A percentile compares a stretch with the other conserved stretches of the same genome.
phyloP scores from a whole-genome alignment of 768 basidiomycete genomes.

The Pholiota conissans region DNA sequence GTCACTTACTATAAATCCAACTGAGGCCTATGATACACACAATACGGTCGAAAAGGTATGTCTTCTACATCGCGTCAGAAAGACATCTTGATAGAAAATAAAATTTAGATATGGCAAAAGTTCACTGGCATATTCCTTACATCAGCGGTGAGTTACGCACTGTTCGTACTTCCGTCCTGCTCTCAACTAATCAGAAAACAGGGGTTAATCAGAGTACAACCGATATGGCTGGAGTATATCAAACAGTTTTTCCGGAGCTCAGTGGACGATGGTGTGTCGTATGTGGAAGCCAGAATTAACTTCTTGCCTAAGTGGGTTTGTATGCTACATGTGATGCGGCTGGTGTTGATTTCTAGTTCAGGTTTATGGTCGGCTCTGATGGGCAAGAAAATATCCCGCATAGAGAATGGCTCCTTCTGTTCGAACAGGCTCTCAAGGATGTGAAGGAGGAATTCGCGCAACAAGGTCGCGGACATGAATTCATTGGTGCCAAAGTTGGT shows the following conservation, averaged over 20 bases:
- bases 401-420: constrained; percentile 55
- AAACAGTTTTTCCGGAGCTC: constrained; percentile 60
- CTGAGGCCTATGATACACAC: constrained; percentile 71
- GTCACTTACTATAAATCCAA: constrained; percentile 65
- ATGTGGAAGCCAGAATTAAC: constrained; percentile 68
- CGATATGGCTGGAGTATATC: constrained; percentile 62
- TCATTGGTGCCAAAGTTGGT: constrained; percentile 64
- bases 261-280: constrained; percentile 71
- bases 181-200: constrained; percentile 15
- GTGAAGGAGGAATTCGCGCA: constrained; percentile 51
- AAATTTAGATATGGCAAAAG: constrained; percentile 70
- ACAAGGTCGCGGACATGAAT: constrained; percentile 57
- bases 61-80: background rate
- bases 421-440: constrained; percentile 50
- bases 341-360: constrained; percentile 22
- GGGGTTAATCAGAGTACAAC: constrained; percentile 50
- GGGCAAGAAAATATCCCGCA: constrained; percentile 61
- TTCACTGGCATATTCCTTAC: constrained; percentile 57
- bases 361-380: constrained; percentile 56
- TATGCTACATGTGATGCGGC: background rate
- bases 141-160: constrained; percentile 46
- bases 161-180: background rate
- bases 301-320: constrained; percentile 53
- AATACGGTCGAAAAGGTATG: constrained; percentile 66
- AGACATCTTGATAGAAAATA: background rate